Evolutionary conservation across 352 stramenopile species (phyloP), one percentile per base, ranked within the genome.

Genomic region (Pythium diclinum): DNA sequence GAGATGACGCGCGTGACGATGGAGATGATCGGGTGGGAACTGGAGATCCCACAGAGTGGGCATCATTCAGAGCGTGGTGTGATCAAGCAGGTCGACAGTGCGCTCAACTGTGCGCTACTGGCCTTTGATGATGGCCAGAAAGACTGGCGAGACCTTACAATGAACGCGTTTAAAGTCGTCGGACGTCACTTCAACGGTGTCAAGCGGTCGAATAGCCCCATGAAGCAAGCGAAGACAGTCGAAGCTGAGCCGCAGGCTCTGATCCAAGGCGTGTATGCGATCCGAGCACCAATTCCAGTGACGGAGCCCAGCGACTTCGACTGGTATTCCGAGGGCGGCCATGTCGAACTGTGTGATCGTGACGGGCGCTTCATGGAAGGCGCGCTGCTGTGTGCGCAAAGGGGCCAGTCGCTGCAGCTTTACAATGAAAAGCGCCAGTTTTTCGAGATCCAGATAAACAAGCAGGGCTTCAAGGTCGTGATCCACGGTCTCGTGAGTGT

Each of bases 91-190:
- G 67, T 87, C 14, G 76, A 88, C 47, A 54, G 52, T 2, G 72
- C 78, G 17, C 76, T 88, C 46, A 88, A 88, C 56, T 87, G 79
- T 51, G 76, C 74, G 14, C 68, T 87, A 17, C 56, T 88, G 6
- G 59, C 66, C 10, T 88, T 87, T 34, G 59, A 65, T 10, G 71
- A 69, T 30, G 77, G 76, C 1, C 69, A 65, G 34, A 85, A 85
- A 54, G 79, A 85, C 55, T 85, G 79, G 79, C 64, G 79, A 13
- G 78, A 88, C 48, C 48, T 88, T 5, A 78, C 67, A 7, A 69
- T 85, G 19, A 73, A 74, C 19, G 55, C 59, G 13, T 78, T 83
- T 48, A 87, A 81, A 56, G 59, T 84, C 32, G 33, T 75, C 0
- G 67, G 64, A 0, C 54, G 70, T 6, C 47, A 54, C 0, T 3